Evolutionary conservation across 352 stramenopile species (phyloP), one percentile per base, ranked within the genome.

Genomic region (Globisporangium ultimum): DNA sequence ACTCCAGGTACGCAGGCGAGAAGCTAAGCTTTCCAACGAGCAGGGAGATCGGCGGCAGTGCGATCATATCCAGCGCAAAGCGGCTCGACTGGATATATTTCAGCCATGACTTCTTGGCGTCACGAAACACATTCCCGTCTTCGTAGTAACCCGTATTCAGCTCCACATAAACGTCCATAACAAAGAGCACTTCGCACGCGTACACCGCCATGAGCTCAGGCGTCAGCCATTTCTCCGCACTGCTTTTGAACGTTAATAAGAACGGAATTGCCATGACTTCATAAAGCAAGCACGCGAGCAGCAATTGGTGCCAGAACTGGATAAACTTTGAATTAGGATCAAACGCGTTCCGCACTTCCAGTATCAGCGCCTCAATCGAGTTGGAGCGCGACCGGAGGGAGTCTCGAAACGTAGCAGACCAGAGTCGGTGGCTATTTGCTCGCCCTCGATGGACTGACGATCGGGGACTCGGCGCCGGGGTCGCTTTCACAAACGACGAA

Each of bases 131-230:
- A 43, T 87, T 78, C 32, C 78, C 81, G 32, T 69, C 74, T 41
- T 88, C 71, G 61, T 91, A 91, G 64, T 77, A 91, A 6, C 78
- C 80, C 17, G 65, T 91, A 48, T 91, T 84, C 38, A 90, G 66
- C 49, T 90, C 71, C 21, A 87, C 72, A 43, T 78, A 87, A 40
- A 90, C 54, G 48, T 90, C 80, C 3, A 55, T 56, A 1, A 76
- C 28, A 43, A 90, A 90, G 20, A 90, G 60, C 20, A 80, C 21
- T 41, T 90, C 80, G 41, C 76, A 87, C 0, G 54, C 60, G 64
- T 87, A 87, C 3, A 88, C 34, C 9, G 69, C 42, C 15, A 74
- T 47, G 10, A 87, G 45, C 38, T 79, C 63, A 7, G 67, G 59
- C 6, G 58, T 61, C 22, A 67, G 53, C 62, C 66, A 70, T 1